Percentiles rank a stretch among this genome's conserved stretches.
These are phyloP conservation scores for Solanum verrucosum DNA, from an alignment of 257 asterid species.

Conservation along the genomic window DNA sequence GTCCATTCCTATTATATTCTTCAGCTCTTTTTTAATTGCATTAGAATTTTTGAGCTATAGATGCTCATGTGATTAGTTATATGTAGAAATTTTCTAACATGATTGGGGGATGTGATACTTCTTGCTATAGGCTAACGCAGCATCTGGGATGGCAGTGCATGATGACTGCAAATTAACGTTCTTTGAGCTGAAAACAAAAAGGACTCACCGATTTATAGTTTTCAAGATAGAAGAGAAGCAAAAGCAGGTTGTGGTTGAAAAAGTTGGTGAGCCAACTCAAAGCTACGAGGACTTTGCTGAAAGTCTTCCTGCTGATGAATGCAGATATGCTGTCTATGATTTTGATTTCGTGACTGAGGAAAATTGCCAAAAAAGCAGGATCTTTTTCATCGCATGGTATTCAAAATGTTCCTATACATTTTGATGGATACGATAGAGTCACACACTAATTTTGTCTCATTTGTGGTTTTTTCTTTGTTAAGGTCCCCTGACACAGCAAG, in stretches of 20 bases:
- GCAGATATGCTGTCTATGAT: not conserved
- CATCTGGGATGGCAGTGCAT: not conserved
- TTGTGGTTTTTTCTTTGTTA: not conserved
- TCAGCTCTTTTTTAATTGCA: not conserved
- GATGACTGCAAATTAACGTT: not conserved
- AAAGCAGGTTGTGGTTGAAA: not conserved
- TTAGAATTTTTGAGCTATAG: not conserved
- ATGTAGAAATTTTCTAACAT: not conserved
- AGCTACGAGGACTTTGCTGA: not conserved
- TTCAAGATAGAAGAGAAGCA: not conserved
- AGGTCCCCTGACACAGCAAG: constrained; percentile 56
- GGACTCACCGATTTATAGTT: not conserved
- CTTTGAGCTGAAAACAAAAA: not conserved
- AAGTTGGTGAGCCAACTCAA: not conserved
- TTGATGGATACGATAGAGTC: not conserved
- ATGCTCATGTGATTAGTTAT: not conserved
- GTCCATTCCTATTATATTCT: not conserved
- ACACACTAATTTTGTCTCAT: not conserved
- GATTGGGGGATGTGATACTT: not conserved
- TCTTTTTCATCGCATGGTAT: constrained; percentile 56
- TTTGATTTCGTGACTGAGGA: not conserved
- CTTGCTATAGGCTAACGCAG: not conserved
- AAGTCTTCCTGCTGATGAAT: not conserved
- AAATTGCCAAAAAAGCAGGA: constrained; percentile 3
- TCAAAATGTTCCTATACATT: not conserved